Base-by-base conservation (phyloP, 306 rosid species). In the Lotus japonicus region DNA sequence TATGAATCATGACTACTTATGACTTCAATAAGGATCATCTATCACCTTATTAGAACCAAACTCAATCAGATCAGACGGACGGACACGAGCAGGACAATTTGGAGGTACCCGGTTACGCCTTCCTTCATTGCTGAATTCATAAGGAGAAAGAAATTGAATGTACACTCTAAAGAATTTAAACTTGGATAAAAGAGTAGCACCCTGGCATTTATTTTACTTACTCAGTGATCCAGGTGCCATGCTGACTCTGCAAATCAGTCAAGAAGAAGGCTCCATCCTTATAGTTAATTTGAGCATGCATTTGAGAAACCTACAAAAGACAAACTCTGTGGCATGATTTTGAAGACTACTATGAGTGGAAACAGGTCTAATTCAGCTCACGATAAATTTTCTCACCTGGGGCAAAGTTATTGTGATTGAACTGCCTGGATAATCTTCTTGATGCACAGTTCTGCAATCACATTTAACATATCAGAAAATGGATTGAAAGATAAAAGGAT, bases 161-260 rank as follows among this genome's bases (percentile, higher is more conserved):
- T 9, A 11, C 36, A 53, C 16, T 54, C 41, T 18, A 38, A 38
- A 55, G 49, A 53, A 21, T 12, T 21, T 4, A 35, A 54, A 46
- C 19, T n/a, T 8, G 2, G 35, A 7, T 15, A 8, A 36, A 38
- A 41, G 36, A 13, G 46, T 18, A 50, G 11, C 16, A 11, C 9
- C 19, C 36, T 15, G 14, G 18, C 41, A 19, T 59, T 71, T 56
- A 15, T 72, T 56, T 41, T 33, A 84, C 98, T 86, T 81, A 90
- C 99, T 94, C 82, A 0, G 84, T 52, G 62, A 94, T 76, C 97
- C 99, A 94, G 59, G 97, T 88, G 52, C 99, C 97, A 73, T 84
- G 57, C 61, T 84, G 66, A 43, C 95, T 90, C 19, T 72, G 11
- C 77, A 95, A 71, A 89, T 95, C 99, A 58, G 89, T 87, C 78